Evolutionary conservation across 108 stramenopile genomes (phyloP), one percentile per base, ranked within the genome.

Genomic region (Skeletonema marinoi): DNA sequence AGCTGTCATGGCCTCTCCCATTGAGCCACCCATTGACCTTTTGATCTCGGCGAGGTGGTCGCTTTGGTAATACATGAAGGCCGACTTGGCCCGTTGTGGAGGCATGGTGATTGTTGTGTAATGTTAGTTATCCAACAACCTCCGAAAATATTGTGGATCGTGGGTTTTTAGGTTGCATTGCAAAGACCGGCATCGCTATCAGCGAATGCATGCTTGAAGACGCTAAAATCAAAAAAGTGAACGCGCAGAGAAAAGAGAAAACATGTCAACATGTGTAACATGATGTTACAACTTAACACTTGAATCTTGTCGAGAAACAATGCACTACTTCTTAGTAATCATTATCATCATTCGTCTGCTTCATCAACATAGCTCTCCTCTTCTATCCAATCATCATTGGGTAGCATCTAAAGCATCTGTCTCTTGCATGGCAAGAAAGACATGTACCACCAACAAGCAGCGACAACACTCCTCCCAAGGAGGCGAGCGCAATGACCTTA

Each of bases 1-100:
- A 66, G 85, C 85, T 33, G 89, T 91, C 95, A 94, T 96, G 31
- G 91, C 90, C 38, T 89, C 93, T 12, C 95, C 92, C 92, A 96
- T 93, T 38, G 35, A 29, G 12, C 75, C 59, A 31, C 84, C 86
- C 9, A 92, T 73, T 59, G 90, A 83, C 10, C 88, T 83, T 60
- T 88, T 88, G 69, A 94, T 86, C 10, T 74, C 65, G 19, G 86
- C 82, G 1, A 94, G 82, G 36, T 90, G 77, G 32, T 92, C 90
- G 13, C 74, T 29, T 68, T 93, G 95, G 71, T 83, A 96, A 72
- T 87, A 96, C 50, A 87, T 77, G 82, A 93, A 96, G 41, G 93
- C 93, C 77, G 95, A 80, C 81, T 85, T 88, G 85, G 90, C 88
- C 68, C 90, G 90, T 54, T 66, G 86, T 32, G 85, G 83, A 2